A percentile compares a stretch with the other conserved stretches of the same genome.
phyloP scores from a whole-genome alignment of 1,284 basidiomycete genomes.

The Laetiporus sulphureus region DNA sequence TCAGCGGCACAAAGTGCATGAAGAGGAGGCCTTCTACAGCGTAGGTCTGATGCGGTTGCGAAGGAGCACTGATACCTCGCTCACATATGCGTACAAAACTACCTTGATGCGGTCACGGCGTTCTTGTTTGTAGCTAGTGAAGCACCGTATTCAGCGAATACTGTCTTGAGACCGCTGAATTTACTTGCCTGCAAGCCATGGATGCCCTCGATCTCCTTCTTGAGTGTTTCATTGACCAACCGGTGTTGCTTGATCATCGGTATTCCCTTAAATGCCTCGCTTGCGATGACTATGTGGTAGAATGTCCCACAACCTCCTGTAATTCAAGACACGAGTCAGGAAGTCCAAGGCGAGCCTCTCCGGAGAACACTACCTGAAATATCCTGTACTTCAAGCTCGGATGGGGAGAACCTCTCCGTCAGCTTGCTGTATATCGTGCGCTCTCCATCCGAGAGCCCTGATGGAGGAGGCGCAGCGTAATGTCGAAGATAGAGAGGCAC shows the following conservation, averaged over 20 bases:
- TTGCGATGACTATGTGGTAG: slow-evolving; percentile 89
- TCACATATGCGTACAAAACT: too few relatives aligned
- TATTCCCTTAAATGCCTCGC: slow-evolving; percentile 80
- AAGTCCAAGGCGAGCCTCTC: neutral
- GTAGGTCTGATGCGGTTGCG: too few relatives aligned
- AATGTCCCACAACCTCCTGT: slow-evolving; percentile 94
- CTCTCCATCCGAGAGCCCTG: slow-evolving; percentile 52
- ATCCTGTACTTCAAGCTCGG: slow-evolving; percentile 78
- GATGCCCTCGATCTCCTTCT: slow-evolving; percentile 86
- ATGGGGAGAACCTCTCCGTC: slow-evolving; percentile 65
- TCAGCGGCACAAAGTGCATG: too few relatives aligned
- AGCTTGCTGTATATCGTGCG: slow-evolving; percentile 69
- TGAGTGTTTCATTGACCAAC: slow-evolving; percentile 83
- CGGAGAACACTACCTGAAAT: slow-evolving; percentile 70
- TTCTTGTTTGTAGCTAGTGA: too few relatives aligned
- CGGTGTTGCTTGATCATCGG: slow-evolving; percentile 91
- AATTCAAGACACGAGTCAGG: slow-evolving; percentile 1
- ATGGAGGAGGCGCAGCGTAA: slow-evolving; percentile 12
- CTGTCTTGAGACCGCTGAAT: too few relatives aligned
- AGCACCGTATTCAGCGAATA: too few relatives aligned
- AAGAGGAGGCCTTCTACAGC: too few relatives aligned
- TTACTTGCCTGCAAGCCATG: slow-evolving; percentile 80
- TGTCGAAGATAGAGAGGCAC: slow-evolving; percentile 9
- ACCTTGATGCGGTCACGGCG: too few relatives aligned
- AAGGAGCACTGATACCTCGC: too few relatives aligned